Percentiles rank a stretch among this genome's conserved stretches.
phyloP scores from a whole-genome alignment of 352 stramenopile genomes.

The Poterioochromonas sp. region DNA sequence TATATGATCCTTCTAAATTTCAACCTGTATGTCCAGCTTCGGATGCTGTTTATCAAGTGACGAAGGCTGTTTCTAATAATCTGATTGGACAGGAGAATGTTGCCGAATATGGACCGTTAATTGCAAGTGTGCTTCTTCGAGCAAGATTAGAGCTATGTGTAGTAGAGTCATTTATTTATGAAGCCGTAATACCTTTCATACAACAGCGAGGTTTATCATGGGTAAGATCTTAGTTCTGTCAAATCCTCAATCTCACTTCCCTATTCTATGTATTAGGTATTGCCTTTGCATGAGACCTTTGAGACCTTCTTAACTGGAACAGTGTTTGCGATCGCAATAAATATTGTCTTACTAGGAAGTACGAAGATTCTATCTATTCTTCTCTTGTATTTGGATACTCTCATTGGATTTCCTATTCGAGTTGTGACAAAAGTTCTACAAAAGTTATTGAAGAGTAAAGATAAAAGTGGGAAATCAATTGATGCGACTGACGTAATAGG shows the following conservation, averaged over 20 bases:
- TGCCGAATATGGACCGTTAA: constrained; percentile 58
- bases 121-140: constrained; percentile 56
- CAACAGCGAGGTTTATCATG: constrained; percentile 56
- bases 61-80: constrained; percentile 48
- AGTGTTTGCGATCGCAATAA: constrained; percentile 60
- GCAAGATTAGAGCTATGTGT: constrained; percentile 62
- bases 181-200: constrained; percentile 62
- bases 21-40: constrained; percentile 54
- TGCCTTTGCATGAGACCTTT: constrained; percentile 59
- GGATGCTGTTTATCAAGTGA: constrained; percentile 56
- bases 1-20: constrained; percentile 41
- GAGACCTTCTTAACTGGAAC: constrained; percentile 61
- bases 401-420: constrained; percentile 51
- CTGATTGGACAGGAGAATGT: constrained; percentile 57
- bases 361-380: constrained; percentile 62
- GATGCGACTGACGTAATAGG: not conserved
- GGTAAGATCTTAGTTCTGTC: too few relatives aligned
- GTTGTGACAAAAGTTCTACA: constrained; percentile 44
- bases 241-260: too few relatives aligned
- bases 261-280: too few relatives aligned
- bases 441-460: not conserved
- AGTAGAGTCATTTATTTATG: constrained; percentile 61
- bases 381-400: constrained; percentile 56
- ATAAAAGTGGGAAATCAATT: not conserved
- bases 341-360: constrained; percentile 60